A percentile compares a stretch with the other conserved stretches of the same genome.
Conservation (phyloP, 495 filamentous ascomycete species). For the Daldinia bambusicola region DNA sequence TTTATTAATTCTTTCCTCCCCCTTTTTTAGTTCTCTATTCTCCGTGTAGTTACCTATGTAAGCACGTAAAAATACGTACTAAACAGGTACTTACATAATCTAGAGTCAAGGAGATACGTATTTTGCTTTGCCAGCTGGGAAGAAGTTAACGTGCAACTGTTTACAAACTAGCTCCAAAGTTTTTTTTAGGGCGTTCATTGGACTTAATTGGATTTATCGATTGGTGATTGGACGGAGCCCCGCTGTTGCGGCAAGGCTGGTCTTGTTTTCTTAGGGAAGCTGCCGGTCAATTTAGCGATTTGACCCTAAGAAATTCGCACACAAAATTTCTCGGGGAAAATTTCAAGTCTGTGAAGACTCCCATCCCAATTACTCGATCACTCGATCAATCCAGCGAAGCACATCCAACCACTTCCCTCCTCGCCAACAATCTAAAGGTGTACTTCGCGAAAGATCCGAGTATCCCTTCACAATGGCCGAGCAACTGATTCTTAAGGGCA, state of each 20-base stretch:
- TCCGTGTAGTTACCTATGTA: background rate
- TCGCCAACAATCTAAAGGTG: conserved; percentile 31
- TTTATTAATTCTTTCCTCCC: background rate
- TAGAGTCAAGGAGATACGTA: background rate
- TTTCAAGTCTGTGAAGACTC: conserved; percentile 25
- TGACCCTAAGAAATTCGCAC: conserved; percentile 43
- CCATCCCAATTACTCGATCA: conserved; percentile 13
- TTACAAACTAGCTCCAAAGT: background rate
- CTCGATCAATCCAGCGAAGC: conserved; percentile 26
- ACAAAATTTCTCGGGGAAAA: conserved; percentile 41
- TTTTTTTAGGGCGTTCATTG: background rate
- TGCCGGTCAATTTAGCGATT: conserved; percentile 40
- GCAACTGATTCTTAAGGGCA: conserved; percentile 96
- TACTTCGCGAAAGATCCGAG: conserved; percentile 46
- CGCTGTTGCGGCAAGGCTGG: conserved; percentile 22
- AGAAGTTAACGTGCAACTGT: background rate
- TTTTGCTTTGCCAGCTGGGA: background rate
- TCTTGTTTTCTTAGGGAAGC: background rate
- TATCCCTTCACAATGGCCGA: conserved; percentile 74
- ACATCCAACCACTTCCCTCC: conserved; percentile 30
- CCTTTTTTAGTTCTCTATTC: background rate
- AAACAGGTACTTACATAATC: background rate
- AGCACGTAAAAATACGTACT: background rate
- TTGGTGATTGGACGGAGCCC: conserved; percentile 40
- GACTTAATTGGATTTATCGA: background rate